phyloP scores from a whole-genome alignment of 2,329 filamentous ascomycete genomes.

The Dothistroma pini region DNA sequence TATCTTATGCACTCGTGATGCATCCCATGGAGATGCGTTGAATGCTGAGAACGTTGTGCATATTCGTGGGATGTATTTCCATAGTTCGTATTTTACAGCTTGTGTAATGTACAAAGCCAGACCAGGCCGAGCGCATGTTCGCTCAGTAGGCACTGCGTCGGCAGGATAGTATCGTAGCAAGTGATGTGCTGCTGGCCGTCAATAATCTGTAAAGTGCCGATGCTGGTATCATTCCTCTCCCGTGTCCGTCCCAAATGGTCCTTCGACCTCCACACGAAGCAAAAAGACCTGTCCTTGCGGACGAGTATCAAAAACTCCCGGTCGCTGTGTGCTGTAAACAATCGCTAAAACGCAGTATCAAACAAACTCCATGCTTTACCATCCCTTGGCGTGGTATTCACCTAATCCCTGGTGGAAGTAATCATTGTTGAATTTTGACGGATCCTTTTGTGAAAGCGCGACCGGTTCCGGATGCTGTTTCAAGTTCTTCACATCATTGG shows the following conservation, averaged over 20 bases:
- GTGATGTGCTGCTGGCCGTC: conserved; percentile 14
- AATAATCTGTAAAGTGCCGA: conserved; percentile 23
- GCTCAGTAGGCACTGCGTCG: conserved; percentile 14
- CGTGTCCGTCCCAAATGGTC: not conserved
- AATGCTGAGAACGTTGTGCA: not conserved
- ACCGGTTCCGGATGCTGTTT: conserved; percentile 71
- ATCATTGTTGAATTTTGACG: conserved; percentile 72
- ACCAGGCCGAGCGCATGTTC: conserved; percentile 17
- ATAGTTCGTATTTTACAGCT: conserved; percentile 13
- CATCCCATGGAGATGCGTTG: not conserved
- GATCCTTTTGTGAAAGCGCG: conserved; percentile 42
- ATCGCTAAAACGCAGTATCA: conserved; percentile 30
- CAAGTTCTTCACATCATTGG: conserved; percentile 84
- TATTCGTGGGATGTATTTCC: not conserved
- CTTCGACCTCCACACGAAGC: conserved; percentile 6
- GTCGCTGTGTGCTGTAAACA: conserved; percentile 14
- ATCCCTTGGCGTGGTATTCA: conserved; percentile 82
- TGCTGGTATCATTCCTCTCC: conserved; percentile 25
- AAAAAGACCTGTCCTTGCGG: conserved; percentile 16
- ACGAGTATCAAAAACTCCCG: conserved; percentile 8
- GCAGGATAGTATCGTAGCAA: conserved; percentile 10
- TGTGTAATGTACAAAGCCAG: conserved; percentile 19
- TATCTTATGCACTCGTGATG: not conserved
- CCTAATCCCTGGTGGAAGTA: conserved; percentile 80
- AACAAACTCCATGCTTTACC: conserved; percentile 51